Percentiles rank a stretch among this genome's conserved stretches.
Conservation (phyloP, 2,329 filamentous ascomycete species). For the Alternaria burnsii region DNA sequence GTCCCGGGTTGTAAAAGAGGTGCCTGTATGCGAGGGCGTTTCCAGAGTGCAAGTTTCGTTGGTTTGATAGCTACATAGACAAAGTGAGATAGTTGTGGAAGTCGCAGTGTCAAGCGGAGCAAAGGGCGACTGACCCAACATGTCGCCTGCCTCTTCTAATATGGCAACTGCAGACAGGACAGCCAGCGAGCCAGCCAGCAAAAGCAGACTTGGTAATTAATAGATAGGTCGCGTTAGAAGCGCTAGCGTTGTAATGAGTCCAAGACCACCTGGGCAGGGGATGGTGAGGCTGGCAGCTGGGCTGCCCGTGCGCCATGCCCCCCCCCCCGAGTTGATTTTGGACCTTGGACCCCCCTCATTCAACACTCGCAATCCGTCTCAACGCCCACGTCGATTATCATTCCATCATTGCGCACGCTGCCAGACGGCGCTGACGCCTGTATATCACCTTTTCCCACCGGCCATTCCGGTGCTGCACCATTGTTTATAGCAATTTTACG, state of each 20-base stretch:
- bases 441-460: constrained; percentile 20
- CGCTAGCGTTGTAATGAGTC: constrained; percentile 22
- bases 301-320: constrained; percentile 9
- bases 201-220: constrained; percentile 5
- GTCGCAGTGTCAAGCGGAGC: background rate
- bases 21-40: background rate
- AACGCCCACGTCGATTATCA: constrained; percentile 39
- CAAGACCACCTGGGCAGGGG: constrained; percentile 20
- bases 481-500: constrained; percentile 32
- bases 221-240: constrained; percentile 15
- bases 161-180: background rate
- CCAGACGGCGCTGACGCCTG: constrained; percentile 20
- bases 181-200: background rate
- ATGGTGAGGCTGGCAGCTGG: constrained; percentile 4
- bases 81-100: background rate
- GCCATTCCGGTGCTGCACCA: constrained; percentile 35
- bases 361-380: constrained; percentile 4
- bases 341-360: background rate
- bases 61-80: background rate
- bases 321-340: background rate
- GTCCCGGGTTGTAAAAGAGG: constrained; percentile 6
- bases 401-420: constrained; percentile 38
- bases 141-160: background rate
- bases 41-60: background rate
- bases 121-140: background rate